Percentiles rank a stretch among this genome's conserved stretches.
Evolutionary conservation across 306 rosid genomes (phyloP).

Genomic region (Cicer cuneatum): DNA sequence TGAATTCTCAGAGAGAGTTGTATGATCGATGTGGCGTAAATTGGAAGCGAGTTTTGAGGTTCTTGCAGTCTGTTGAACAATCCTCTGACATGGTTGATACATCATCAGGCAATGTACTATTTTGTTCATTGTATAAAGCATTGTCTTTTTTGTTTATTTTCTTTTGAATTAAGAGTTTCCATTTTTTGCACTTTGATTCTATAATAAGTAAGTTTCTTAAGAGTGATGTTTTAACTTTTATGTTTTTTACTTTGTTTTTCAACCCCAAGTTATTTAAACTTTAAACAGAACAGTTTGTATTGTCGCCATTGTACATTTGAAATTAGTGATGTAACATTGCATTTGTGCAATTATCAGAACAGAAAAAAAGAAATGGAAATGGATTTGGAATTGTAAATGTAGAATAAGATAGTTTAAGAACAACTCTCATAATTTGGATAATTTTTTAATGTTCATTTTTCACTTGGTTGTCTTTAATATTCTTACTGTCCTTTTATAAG

Average conservation of each 20-base stretch:
- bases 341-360: background rate
- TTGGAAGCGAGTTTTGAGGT: slow-evolving; percentile 90
- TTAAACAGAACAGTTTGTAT: slow-evolving; percentile 1
- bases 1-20: slow-evolving; percentile 64
- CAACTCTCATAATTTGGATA: slow-evolving; percentile 6
- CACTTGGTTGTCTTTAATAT: slow-evolving; percentile 24
- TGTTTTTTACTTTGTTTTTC: slow-evolving; percentile 4
- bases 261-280: slow-evolving; percentile 7
- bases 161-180: slow-evolving; percentile 33
- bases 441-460: background rate
- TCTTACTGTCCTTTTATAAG: slow-evolving; percentile 1
- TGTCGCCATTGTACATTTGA: slow-evolving; percentile 3
- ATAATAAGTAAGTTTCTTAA: background rate
- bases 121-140: slow-evolving; percentile 53
- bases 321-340: slow-evolving; percentile 1
- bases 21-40: slow-evolving; percentile 74
- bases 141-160: slow-evolving; percentile 31
- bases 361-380: background rate
- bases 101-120: slow-evolving; percentile 92
- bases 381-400: slow-evolving; percentile 8
- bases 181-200: slow-evolving; percentile 20
- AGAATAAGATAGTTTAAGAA: slow-evolving; percentile 1
- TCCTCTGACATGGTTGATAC: slow-evolving; percentile 79
- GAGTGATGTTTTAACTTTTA: background rate
- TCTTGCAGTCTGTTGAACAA: slow-evolving; percentile 85